Base-by-base conservation (phyloP, 2,329 filamentous ascomycete species). In the Aspergillus spinulosporus region DNA sequence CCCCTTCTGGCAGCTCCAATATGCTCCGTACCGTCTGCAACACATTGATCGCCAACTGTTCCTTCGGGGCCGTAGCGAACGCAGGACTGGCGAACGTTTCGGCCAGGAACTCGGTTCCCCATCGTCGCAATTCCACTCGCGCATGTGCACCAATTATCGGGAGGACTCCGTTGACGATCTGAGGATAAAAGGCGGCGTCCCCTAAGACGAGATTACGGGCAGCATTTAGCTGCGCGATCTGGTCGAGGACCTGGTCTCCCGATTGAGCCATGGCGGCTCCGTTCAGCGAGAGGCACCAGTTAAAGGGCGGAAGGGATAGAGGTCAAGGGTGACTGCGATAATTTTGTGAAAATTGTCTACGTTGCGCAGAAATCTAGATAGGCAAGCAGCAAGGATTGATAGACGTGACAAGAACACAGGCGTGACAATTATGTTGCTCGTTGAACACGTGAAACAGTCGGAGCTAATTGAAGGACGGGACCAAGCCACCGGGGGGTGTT, bases 41-140 rank as follows among this genome's bases (percentile, higher is more conserved):
- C 57, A 96, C 90, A 58, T 85, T 83, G 58, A 90, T 80, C 63
- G 88, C 86, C 76, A 94, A 80, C 59, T 86, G 86, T 79, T 85
- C 90, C 80, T 97, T 99, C 73, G 89, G 86, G 51, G 87, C 82
- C 57, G 84, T 80, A 15, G 87, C 79, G 66, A 97, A 81, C 21
- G 88, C 85, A n/a, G 95, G 94, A 58, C 90, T 95, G 56, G 94
- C 88, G 76, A 99, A 97, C 2, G 92, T 92, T 78, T 99, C 94
- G 55, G 93, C 92, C 43, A 99, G 81, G 70, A 99, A 99, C 59
- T 97, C 92, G 61, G 92, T 88, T 28, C 93, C 94, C 94, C 94
- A 99, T 88, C 92, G 82, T 74, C 92, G 88, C 67, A 97, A 79
- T 74, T 96, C 90, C 55, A 96, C 76, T 59, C 85, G 83, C 61